phyloP scores from a whole-genome alignment of 2,329 filamentous ascomycete species.

The Ustilaginoidea virens region DNA sequence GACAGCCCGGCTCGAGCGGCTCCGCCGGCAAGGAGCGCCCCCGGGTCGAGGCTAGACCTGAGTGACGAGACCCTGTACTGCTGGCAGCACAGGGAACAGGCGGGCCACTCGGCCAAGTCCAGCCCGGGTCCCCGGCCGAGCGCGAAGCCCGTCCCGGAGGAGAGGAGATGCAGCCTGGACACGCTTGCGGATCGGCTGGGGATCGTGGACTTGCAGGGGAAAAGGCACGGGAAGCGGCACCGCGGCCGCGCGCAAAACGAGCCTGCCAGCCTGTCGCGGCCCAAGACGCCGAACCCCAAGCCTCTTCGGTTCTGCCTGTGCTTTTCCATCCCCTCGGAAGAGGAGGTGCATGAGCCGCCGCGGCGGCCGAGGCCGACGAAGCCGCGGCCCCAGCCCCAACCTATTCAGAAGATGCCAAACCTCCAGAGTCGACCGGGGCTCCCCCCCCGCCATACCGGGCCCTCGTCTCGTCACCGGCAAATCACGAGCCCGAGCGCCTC shows the following conservation, averaged over 20 bases:
- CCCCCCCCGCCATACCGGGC: not conserved
- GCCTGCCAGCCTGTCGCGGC: conserved; percentile 7
- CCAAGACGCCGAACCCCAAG: conserved; percentile 11
- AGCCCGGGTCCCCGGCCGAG: conserved; percentile 27
- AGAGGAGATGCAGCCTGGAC: conserved; percentile 69
- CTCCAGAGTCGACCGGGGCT: conserved; percentile 1
- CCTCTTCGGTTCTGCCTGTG: conserved; percentile 33
- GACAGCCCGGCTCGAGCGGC: conserved; percentile 16
- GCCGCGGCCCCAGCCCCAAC: conserved; percentile 28
- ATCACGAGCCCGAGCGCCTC: conserved; percentile 6
- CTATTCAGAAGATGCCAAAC: conserved; percentile 22
- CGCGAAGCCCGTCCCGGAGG: conserved; percentile 40
- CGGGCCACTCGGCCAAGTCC: conserved; percentile 30
- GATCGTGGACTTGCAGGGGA: conserved; percentile 46
- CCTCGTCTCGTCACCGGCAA: conserved; percentile 1
- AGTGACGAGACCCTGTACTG: conserved; percentile 58
- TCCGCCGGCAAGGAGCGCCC: conserved; percentile 11
- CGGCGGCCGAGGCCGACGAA: conserved; percentile 17
- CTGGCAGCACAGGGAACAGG: conserved; percentile 92
- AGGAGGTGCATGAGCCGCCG: conserved; percentile 21
- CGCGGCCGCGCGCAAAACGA: conserved; percentile 9
- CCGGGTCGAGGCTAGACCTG: conserved; percentile 25
- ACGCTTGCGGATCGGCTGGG: conserved; percentile 71
- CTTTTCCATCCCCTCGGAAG: conserved; percentile 32
- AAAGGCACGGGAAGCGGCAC: conserved; percentile 10